phyloP scores from a whole-genome alignment of 2,329 filamentous ascomycete species.

The Phyllosticta citribraziliensis region DNA sequence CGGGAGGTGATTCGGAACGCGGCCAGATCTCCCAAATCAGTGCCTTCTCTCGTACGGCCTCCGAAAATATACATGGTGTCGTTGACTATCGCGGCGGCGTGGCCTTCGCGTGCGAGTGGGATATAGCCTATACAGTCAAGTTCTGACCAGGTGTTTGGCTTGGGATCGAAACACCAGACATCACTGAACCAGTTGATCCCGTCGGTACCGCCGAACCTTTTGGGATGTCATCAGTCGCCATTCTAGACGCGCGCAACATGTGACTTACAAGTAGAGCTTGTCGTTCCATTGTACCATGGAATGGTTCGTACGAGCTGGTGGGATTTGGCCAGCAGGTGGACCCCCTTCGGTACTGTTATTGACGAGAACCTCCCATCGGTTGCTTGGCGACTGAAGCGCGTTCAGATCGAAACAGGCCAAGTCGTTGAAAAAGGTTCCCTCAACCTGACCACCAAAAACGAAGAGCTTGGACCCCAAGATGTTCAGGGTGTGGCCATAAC shows the following conservation, averaged over 20 bases:
- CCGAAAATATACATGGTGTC: slow-evolving; percentile 99
- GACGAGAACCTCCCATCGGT: slow-evolving; percentile 90
- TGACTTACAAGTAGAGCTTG: slow-evolving; percentile 77
- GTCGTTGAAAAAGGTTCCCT: slow-evolving; percentile 97
- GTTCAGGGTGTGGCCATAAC: slow-evolving; percentile 93
- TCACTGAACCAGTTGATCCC: slow-evolving; percentile 98
- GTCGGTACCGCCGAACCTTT: slow-evolving; percentile 92
- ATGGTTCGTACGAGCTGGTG: slow-evolving; percentile 65
- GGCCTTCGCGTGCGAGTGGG: slow-evolving; percentile 83
- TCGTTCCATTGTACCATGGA: slow-evolving; percentile 86
- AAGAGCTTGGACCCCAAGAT: slow-evolving; percentile 96
- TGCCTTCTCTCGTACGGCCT: slow-evolving; percentile 85
- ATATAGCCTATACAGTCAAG: slow-evolving; percentile 97
- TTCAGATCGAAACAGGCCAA: slow-evolving; percentile 92
- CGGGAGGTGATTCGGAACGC: slow-evolving; percentile 74
- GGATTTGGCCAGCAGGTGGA: slow-evolving; percentile 19
- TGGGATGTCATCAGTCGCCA: no score
- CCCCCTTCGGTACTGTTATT: slow-evolving; percentile 58
- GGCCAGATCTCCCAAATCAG: slow-evolving; percentile 84
- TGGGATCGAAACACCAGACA: slow-evolving; percentile 91
- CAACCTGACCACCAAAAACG: slow-evolving; percentile 94
- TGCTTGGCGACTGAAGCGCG: slow-evolving; percentile 79
- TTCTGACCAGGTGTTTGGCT: slow-evolving; percentile 72
- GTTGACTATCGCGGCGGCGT: slow-evolving; percentile 84
- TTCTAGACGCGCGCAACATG: no score